A percentile compares a stretch with the other conserved stretches of the same genome.
These are phyloP conservation scores for Mycogone perniciosa DNA, from an alignment of 2,329 filamentous ascomycete species.

Conservation along the genomic window DNA sequence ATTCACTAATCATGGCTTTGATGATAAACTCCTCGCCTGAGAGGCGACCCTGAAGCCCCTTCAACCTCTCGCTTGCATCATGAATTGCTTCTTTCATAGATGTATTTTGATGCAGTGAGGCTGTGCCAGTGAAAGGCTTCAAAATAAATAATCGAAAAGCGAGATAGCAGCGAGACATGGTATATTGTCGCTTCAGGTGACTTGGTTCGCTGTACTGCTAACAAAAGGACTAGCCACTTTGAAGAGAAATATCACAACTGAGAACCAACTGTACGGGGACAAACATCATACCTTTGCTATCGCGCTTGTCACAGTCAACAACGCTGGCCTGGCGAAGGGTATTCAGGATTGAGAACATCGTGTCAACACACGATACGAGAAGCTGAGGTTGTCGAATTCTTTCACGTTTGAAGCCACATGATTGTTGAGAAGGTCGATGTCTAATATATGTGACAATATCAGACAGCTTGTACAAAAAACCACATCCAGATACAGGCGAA, in stretches of 20 bases:
- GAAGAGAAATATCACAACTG: conserved; percentile 3
- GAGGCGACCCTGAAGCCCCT: conserved; percentile 16
- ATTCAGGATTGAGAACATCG: conserved; percentile 24
- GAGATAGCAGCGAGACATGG: conserved; percentile 25
- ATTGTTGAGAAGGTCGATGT: too few species aligned
- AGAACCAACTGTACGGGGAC: background rate
- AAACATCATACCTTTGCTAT: conserved; percentile 22
- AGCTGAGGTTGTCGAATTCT: too few species aligned
- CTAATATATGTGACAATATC: too few species aligned
- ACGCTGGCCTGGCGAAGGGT: conserved; percentile 22
- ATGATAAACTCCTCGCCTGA: conserved; percentile 43
- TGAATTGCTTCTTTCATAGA: conserved; percentile 23
- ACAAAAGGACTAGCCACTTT: conserved; percentile 30
- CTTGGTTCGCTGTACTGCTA: conserved; percentile 33
- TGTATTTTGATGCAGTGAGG: conserved; percentile 22
- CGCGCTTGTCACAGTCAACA: conserved; percentile 33
- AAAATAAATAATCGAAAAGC: conserved; percentile 23
- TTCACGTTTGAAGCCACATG: too few species aligned
- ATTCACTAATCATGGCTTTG: conserved; percentile 44
- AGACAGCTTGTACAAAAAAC: too few species aligned
- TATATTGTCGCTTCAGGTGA: conserved; percentile 5
- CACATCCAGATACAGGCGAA: too few species aligned
- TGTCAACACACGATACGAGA: background rate
- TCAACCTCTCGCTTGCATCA: conserved; percentile 17
- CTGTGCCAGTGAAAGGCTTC: conserved; percentile 14